Conservation (phyloP, 2,329 filamentous ascomycete genomes). For the Apiospora rasikravindrae region DNA sequence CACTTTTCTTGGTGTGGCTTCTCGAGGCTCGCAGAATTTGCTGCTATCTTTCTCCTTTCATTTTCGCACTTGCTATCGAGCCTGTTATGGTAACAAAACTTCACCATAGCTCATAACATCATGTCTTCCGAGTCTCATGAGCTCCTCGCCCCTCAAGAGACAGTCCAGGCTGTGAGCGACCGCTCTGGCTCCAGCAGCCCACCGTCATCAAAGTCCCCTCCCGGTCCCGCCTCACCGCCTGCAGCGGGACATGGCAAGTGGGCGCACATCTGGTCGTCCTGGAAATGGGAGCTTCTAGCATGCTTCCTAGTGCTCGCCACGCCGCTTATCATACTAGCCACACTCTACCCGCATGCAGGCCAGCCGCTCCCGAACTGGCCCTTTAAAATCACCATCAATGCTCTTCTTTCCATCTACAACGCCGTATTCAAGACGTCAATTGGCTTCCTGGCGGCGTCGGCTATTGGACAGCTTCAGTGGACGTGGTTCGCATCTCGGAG, state of each 20-base stretch:
- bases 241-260: neutral
- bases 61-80: neutral
- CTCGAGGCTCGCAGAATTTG: neutral
- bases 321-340: slow-evolving; percentile 23
- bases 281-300: slow-evolving; percentile 23
- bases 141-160: neutral
- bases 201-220: neutral
- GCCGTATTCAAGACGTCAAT: slow-evolving; percentile 22
- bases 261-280: slow-evolving; percentile 3
- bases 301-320: slow-evolving; percentile 23
- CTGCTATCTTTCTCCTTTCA: neutral
- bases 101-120: neutral
- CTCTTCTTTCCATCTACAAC: slow-evolving; percentile 24
- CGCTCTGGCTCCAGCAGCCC: neutral
- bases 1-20: neutral
- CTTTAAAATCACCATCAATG: slow-evolving; percentile 24
- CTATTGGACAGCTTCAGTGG: slow-evolving; percentile 25
- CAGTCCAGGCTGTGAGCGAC: neutral
- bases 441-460: slow-evolving; percentile 17
- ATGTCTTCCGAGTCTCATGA: neutral
- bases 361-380: slow-evolving; percentile 24
- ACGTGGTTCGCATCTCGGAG: slow-evolving; percentile 21
- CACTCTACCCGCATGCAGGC: slow-evolving; percentile 24
- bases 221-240: neutral
- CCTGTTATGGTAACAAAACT: neutral